Base-by-base conservation (phyloP, 768 basidiomycete species). In the Tremella yokohamensis region DNA sequence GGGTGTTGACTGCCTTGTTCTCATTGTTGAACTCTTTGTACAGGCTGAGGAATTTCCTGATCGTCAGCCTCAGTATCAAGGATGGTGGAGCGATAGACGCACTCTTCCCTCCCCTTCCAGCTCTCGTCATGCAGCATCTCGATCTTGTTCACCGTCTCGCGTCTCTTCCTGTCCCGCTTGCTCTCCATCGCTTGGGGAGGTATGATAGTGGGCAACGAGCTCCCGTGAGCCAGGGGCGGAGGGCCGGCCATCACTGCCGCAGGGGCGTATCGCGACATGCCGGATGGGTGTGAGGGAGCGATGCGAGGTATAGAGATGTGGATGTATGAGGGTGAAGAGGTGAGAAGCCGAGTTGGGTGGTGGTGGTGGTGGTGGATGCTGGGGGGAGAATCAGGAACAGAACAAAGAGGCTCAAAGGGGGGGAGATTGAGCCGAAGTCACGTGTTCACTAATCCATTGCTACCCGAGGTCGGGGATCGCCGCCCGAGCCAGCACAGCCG, bases 111-210 rank as follows among this genome's bases (percentile, higher is more conserved):
- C 37, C 70, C 68, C 20, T 74, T 69, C 60, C 77, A 70, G 34
- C 76, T 76, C 53, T 78, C 78, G 29, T 75, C 74, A 54, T 79
- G 78, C 16, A 78, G 65, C 26, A 72, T 65, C 61, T 78, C 73
- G n/a, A 80, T 77, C 59, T 78, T 76, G 57, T 79, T 78, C 44
- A 78, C 74, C 56, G 78, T 78, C 60, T 80, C 79, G 16, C 79
- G 55, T 29, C 79, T 53, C 55, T 79, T 76, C 62, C 77, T 74
- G 60, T 79, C 79, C 19, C 79, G 66, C 64, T 80, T 79, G 47
- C 67, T 70, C 51, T 74, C 71, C 16, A 58, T 34, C 47, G 64
- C 59, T 57, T 62, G 63, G 0, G 72, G 69, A 12, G 72, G 72
- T 42, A 73, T 51, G 55, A 73, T 70, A n/a, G 67, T 62, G 8